A percentile compares a stretch with the other conserved stretches of the same genome.
Evolutionary conservation across 805 yeast species (phyloP).

Genomic region (Candida pini): DNA sequence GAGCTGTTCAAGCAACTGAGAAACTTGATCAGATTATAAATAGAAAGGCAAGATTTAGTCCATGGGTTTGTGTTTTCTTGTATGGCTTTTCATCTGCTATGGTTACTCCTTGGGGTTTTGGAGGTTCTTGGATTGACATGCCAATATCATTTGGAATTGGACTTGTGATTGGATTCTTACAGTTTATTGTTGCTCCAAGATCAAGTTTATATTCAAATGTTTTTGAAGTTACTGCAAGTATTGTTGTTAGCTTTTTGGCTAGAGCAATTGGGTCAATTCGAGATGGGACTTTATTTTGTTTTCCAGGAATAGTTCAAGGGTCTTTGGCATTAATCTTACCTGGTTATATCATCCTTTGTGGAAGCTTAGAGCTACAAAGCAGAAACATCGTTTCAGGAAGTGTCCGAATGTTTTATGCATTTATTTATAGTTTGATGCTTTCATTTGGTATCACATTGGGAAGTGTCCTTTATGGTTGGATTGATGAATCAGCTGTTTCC

Average conservation of each 20-base stretch:
- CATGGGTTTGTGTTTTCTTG: conserved; percentile 72
- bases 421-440: conserved; percentile 82
- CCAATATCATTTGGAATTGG: conserved; percentile 83
- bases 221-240: conserved; percentile 88
- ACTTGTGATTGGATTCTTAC: conserved; percentile 74
- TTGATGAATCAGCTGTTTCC: conserved; percentile 68
- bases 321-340: conserved; percentile 87
- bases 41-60: conserved; percentile 56
- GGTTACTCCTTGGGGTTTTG: conserved; percentile 85
- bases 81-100: conserved; percentile 77
- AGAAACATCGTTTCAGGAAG: conserved; percentile 89
- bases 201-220: conserved; percentile 82
- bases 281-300: conserved; percentile 64
- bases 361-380: conserved; percentile 86
- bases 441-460: conserved; percentile 95
- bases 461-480: conserved; percentile 93
- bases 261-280: conserved; percentile 85
- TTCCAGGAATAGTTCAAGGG: conserved; percentile 85
- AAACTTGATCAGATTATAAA: conserved; percentile 64
- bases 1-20: conserved; percentile 80
- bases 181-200: conserved; percentile 73
- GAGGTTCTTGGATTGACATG: conserved; percentile 82
- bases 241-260: conserved; percentile 80
- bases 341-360: conserved; percentile 89
- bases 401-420: conserved; percentile 94